phyloP scores from a whole-genome alignment of 768 basidiomycete species.

The Leucosporidium yakuticum region DNA sequence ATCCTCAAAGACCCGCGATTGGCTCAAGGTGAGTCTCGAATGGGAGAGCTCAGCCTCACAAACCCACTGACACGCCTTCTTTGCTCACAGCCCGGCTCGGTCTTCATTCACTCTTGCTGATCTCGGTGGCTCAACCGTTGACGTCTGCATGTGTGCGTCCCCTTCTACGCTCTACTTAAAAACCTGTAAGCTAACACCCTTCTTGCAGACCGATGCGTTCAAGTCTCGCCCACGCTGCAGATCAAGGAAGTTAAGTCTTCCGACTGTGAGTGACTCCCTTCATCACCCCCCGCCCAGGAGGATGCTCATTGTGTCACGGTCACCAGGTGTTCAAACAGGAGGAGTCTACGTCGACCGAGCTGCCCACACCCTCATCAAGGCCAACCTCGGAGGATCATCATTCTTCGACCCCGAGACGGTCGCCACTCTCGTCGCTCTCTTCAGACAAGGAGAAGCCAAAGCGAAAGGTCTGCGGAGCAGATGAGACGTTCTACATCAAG shows the following conservation, averaged over 20 bases:
- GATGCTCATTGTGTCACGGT: background rate
- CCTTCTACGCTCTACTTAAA: too few relatives aligned
- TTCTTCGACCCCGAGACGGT: background rate
- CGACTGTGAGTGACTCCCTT: background rate
- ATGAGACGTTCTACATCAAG: too few relatives aligned
- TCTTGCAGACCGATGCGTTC: background rate
- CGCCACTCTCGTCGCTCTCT: background rate
- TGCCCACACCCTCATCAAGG: background rate
- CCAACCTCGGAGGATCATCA: background rate
- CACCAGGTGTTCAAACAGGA: background rate
- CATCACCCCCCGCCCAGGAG: background rate
- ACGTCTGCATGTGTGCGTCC: background rate
- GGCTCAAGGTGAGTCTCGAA: conserved; percentile 1
- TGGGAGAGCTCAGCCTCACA: too few relatives aligned
- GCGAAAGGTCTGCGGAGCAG: background rate
- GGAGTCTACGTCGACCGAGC: conserved; percentile 4
- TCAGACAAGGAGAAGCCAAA: conserved; percentile 2
- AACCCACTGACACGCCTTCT: background rate
- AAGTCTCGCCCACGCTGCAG: background rate
- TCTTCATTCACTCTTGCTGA: background rate
- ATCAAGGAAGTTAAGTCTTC: background rate
- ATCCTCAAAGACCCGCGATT: background rate
- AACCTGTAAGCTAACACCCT: too few relatives aligned
- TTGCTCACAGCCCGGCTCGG: background rate
- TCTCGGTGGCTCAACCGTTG: background rate